These are phyloP conservation scores for Melanopsichium pennsylvanicum DNA, from an alignment of 1,284 basidiomycete genomes.

Conservation along the genomic window DNA sequence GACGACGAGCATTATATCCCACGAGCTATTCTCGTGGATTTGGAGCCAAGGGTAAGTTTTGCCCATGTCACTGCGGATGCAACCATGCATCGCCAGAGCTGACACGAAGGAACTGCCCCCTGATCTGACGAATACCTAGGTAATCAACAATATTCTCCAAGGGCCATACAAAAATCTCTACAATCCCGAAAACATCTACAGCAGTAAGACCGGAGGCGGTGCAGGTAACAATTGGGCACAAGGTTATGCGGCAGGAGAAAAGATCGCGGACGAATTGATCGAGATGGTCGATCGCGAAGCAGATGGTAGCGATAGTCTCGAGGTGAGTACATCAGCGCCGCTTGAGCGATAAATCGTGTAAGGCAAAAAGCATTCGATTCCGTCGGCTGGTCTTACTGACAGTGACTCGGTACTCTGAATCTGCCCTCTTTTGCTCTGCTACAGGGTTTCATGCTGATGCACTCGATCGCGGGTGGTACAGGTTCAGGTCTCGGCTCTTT, in stretches of 20 bases:
- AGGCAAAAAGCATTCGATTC: no score
- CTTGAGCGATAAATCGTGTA: no score
- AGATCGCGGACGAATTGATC: conserved; percentile 95
- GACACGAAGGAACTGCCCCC: background rate
- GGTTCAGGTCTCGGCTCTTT: conserved; percentile 98
- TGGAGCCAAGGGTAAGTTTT: conserved; percentile 86
- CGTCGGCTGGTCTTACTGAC: no score
- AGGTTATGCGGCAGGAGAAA: conserved; percentile 82
- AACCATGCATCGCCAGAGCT: no score
- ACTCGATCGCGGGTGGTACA: conserved; percentile 98
- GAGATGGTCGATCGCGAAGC: conserved; percentile 99
- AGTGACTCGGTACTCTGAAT: background rate
- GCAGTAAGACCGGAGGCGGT: conserved; percentile 93
- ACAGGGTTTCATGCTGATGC: conserved; percentile 97
- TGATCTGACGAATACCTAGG: conserved; percentile 71
- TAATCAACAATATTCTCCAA: conserved; percentile 91
- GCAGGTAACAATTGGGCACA: conserved; percentile 99
- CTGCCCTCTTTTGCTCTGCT: background rate
- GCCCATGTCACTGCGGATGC: no score
- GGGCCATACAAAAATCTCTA: conserved; percentile 93
- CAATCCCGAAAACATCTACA: conserved; percentile 97
- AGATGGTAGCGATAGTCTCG: conserved; percentile 95
- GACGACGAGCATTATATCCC: conserved; percentile 99
- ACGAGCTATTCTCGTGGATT: conserved; percentile 91
- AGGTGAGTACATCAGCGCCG: conserved; percentile 71